Evolutionary conservation across 768 basidiomycete genomes (phyloP).

Genomic region (Pulveroboletus sp.): DNA sequence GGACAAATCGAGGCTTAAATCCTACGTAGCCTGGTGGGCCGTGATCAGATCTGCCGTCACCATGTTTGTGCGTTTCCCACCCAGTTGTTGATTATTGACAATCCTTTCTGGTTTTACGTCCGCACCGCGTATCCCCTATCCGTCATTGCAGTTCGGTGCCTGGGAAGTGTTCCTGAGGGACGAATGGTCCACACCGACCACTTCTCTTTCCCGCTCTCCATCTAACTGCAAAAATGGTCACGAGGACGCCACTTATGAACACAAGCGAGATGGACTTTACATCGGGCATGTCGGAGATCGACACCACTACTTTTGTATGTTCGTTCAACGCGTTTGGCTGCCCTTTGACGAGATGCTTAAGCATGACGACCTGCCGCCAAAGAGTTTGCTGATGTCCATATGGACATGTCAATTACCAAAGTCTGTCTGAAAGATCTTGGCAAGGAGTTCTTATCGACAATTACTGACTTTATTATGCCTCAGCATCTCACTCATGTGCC

Average conservation of each 20-base stretch:
- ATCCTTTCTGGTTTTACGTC: background rate
- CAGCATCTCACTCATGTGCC: background rate
- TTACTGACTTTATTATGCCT: background rate
- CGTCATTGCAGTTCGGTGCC: slow-evolving; percentile 29
- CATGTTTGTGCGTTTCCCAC: slow-evolving; percentile 32
- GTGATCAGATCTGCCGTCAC: slow-evolving; percentile 22
- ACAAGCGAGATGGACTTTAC: slow-evolving; percentile 21
- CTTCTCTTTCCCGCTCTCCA: slow-evolving; percentile 45
- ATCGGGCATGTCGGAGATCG: slow-evolving; percentile 12
- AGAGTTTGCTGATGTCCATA: slow-evolving; percentile 13
- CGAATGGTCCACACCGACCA: slow-evolving; percentile 34
- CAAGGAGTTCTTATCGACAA: background rate
- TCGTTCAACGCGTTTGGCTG: background rate
- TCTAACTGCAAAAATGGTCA: slow-evolving; percentile 25
- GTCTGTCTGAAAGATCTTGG: background rate
- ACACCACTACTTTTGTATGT: slow-evolving; percentile 16
- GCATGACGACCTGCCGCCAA: slow-evolving; percentile 20
- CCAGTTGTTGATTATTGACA: background rate
- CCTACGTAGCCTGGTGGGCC: slow-evolving; percentile 38
- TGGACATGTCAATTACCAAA: slow-evolving; percentile 20
- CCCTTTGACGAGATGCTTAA: slow-evolving; percentile 5
- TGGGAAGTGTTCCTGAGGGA: slow-evolving; percentile 36
- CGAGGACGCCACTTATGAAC: slow-evolving; percentile 6
- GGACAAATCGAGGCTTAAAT: slow-evolving; percentile 35
- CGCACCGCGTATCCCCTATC: background rate